Base-by-base conservation (phyloP, 1,284 basidiomycete species). In the Ceratobasidium sp. region DNA sequence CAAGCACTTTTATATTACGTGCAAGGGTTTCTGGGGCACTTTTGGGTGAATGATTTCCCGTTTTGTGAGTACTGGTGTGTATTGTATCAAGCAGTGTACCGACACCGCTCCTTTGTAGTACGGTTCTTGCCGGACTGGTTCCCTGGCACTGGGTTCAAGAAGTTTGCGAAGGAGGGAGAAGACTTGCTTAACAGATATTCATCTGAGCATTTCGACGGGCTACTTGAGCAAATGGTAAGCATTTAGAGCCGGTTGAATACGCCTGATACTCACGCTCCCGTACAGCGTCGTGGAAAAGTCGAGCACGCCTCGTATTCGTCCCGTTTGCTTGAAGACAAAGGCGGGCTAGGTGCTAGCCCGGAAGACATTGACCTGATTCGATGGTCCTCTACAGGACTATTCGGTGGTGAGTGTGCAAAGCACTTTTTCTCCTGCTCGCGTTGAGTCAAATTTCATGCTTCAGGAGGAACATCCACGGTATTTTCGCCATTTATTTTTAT, bases 1-100 rank as follows among this genome's bases (percentile, higher is more conserved):
- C 58, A 44, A 15, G 60, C 44, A 7, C 60, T 63, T 3, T 12
- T 26, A 1, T 75, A 64, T 53, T 23, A 49, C 44, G 42, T 63
- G 15, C 58, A 61, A 20, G 60, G 72, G 5, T 28, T 75, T 23
- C 18, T 60, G 7, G 46, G 26, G 9, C 42, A 75, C 23, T 61
- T 49, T 26, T 75, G 72, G 72, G 72, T 75, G 44, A 61, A 75
- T 26, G 58, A 60, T n/a, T 49, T 75, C 13, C 72, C 72, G 13
- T 53, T 75, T 33, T 60, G 72, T 75, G 33, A 75, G 72, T 39
- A 3, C 4, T 23, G 3, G 18, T 26, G n/a, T 44, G 7, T 20
- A 64, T 33, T 33, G 33, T 33, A 33, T 5, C 3, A n/a, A 20
- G 18, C 33, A 55, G 39, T 20, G 51, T 40, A 28, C 26, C 15